phyloP scores from a whole-genome alignment of 176 grass and related monocot genomes.

The Eragrostis nindensis region DNA sequence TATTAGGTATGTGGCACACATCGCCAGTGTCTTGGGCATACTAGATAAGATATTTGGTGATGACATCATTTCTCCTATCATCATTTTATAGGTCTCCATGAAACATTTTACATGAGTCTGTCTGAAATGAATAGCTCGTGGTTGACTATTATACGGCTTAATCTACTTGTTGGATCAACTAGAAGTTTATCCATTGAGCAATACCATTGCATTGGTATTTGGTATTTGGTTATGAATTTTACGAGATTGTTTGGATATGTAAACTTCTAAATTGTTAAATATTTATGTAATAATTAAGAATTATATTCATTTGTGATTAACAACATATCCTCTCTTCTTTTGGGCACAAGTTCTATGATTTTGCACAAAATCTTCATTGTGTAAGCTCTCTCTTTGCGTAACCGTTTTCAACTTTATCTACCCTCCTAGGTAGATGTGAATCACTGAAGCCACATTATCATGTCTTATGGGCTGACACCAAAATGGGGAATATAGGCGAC shows the following conservation, averaged over 20 bases:
- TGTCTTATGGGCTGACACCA: no score
- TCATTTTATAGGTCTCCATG: constrained; percentile 2
- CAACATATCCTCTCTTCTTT: no score
- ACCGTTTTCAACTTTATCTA: no score
- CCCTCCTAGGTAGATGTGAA: no score
- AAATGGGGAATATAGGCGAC: no score
- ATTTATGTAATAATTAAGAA: background rate
- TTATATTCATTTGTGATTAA: background rate
- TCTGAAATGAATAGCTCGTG: background rate
- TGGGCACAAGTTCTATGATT: no score
- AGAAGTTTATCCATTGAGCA: background rate
- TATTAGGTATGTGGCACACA: background rate
- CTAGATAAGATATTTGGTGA: background rate
- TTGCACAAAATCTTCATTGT: no score
- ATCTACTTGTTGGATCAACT: background rate
- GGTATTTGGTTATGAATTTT: background rate
- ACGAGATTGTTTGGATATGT: background rate
- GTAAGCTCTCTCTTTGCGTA: no score
- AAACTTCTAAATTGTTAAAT: background rate
- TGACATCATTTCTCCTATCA: constrained; percentile 12
- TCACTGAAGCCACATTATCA: no score
- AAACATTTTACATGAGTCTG: constrained; percentile 4
- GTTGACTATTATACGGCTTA: background rate
- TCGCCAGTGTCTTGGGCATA: background rate
- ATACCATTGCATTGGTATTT: background rate